Evolutionary conservation across 306 rosid species (phyloP).

Genomic region (Castanea mollissima): DNA sequence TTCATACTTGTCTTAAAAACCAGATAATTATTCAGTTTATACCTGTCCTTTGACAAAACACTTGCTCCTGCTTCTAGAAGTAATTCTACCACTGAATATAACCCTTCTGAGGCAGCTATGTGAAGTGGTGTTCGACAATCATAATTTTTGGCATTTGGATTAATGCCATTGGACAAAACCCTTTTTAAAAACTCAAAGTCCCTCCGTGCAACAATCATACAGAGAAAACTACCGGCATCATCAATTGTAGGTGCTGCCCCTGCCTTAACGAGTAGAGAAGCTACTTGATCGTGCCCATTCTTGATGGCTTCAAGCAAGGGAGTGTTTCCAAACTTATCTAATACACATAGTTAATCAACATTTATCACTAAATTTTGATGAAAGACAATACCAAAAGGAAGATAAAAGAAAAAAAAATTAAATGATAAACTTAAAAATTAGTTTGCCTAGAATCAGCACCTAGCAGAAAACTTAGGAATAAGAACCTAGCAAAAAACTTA

Average conservation of each 20-base stretch:
- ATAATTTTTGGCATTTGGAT: constrained; percentile 65
- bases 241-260: constrained; percentile 56
- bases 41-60: constrained; percentile 63
- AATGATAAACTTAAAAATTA: too few species aligned
- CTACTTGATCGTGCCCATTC: constrained; percentile 54
- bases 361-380: not conserved
- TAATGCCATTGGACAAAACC: constrained; percentile 45
- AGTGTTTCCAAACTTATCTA: constrained; percentile 65
- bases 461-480: too few species aligned
- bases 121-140: constrained; percentile 62
- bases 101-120: constrained; percentile 65
- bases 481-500: too few species aligned
- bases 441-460: too few species aligned
- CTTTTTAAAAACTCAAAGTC: constrained; percentile 37
- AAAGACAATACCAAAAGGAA: not conserved
- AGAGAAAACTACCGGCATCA: constrained; percentile 54
- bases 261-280: constrained; percentile 42
- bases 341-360: constrained; percentile 8
- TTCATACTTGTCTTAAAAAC: not conserved
- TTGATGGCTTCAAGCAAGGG: constrained; percentile 70
- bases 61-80: constrained; percentile 66
- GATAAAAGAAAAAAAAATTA: too few species aligned
- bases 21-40: constrained; percentile 11
- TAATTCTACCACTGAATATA: constrained; percentile 38
- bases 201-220: constrained; percentile 43